A percentile compares a stretch with the other conserved stretches of the same genome.
Evolutionary conservation across 768 basidiomycete species (phyloP).

Genomic region (Termitomyces sp.): DNA sequence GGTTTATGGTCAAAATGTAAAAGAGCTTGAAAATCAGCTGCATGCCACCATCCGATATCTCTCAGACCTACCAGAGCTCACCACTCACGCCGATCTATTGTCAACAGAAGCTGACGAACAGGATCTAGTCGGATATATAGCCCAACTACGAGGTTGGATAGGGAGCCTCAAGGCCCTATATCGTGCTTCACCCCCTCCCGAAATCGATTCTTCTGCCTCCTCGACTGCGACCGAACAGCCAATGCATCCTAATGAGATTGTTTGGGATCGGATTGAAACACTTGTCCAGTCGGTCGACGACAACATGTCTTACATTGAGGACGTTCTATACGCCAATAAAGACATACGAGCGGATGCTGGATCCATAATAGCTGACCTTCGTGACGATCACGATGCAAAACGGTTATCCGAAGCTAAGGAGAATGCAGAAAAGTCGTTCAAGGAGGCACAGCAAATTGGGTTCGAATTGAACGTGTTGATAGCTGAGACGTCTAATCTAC

Average conservation of each 20-base stretch:
- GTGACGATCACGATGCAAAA: conserved; percentile 4
- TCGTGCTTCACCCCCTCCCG: neutral
- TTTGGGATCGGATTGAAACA: conserved; percentile 11
- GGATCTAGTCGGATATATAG: conserved; percentile 23
- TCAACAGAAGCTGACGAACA: conserved; percentile 19
- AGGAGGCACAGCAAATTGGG: conserved; percentile 6
- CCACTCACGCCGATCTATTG: conserved; percentile 3
- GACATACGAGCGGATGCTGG: conserved; percentile 8
- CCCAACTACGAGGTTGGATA: conserved; percentile 31
- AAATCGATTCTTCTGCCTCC: neutral
- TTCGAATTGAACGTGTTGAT: conserved; percentile 5
- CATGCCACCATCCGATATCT: conserved; percentile 23
- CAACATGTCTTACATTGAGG: conserved; percentile 2
- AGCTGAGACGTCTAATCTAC: neutral
- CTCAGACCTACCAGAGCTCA: conserved; percentile 24
- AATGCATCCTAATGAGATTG: conserved; percentile 10
- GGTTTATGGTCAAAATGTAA: conserved; percentile 16
- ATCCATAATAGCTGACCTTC: neutral
- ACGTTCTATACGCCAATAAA: conserved; percentile 7
- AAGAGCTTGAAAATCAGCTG: conserved; percentile 19
- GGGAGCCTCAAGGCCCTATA: conserved; percentile 19
- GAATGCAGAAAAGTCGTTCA: neutral
- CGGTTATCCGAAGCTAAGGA: neutral
- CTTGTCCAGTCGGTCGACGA: conserved; percentile 8
- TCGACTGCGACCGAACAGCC: conserved; percentile 1